Evolutionary conservation across 352 stramenopile genomes (phyloP).

Genomic region (Bremia lactucae): DNA sequence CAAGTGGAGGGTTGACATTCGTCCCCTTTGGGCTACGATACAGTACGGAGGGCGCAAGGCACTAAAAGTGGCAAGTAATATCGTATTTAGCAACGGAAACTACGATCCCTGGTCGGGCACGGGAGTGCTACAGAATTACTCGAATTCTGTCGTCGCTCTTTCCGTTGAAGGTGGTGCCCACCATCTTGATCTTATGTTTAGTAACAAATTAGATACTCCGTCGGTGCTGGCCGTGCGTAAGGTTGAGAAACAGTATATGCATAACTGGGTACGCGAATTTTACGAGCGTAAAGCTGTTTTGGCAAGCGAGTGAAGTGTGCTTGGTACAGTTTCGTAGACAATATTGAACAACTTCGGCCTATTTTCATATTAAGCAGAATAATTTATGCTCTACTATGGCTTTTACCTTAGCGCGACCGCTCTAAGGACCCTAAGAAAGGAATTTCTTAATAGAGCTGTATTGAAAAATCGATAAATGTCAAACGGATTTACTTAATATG

Average conservation of each 20-base stretch:
- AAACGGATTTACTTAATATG: no score
- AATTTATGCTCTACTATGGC: no score
- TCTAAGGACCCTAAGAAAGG: no score
- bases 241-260: slow-evolving; percentile 69
- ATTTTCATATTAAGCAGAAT: no score
- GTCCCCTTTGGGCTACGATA: slow-evolving; percentile 51
- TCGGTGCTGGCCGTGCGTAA: slow-evolving; percentile 52
- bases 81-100: slow-evolving; percentile 92
- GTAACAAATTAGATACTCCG: slow-evolving; percentile 70
- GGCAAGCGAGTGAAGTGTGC: slow-evolving; percentile 11
- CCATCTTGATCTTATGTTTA: slow-evolving; percentile 90
- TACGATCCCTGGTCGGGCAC: slow-evolving; percentile 89
- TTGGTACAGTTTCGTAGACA: no score
- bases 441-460: no score
- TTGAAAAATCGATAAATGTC: no score
- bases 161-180: slow-evolving; percentile 70
- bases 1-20: slow-evolving; percentile 55
- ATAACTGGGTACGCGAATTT: slow-evolving; percentile 68
- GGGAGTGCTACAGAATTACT: slow-evolving; percentile 65
- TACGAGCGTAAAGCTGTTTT: slow-evolving; percentile 25
- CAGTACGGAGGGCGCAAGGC: slow-evolving; percentile 65
- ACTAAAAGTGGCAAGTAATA: slow-evolving; percentile 78
- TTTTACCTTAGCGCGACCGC: no score
- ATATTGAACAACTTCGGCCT: no score
- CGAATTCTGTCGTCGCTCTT: slow-evolving; percentile 60